Evolutionary conservation across 495 filamentous ascomycete genomes (phyloP).

Genomic region (Xylaria acuta): DNA sequence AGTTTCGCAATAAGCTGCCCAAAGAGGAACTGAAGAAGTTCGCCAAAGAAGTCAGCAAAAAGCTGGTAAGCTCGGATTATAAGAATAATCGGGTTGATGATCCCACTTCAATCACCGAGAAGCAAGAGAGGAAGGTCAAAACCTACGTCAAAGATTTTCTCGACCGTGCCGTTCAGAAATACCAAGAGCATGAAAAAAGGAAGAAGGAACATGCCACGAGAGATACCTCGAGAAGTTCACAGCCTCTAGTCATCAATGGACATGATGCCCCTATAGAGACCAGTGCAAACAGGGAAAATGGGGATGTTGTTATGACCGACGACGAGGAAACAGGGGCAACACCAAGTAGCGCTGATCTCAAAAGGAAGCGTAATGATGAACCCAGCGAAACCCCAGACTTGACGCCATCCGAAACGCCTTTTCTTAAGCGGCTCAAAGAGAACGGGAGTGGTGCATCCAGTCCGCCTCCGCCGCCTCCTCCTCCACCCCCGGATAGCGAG

Average conservation of each 20-base stretch:
- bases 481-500: slow-evolving; percentile 37
- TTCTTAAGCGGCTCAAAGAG: slow-evolving; percentile 57
- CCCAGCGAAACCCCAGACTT: slow-evolving; percentile 39
- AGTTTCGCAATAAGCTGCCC: slow-evolving; percentile 82
- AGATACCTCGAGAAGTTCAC: slow-evolving; percentile 31
- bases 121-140: slow-evolving; percentile 82
- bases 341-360: slow-evolving; percentile 53
- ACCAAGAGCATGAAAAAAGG: slow-evolving; percentile 69
- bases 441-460: slow-evolving; percentile 43
- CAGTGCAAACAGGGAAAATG: slow-evolving; percentile 40
- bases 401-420: slow-evolving; percentile 53
- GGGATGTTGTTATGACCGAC: slow-evolving; percentile 63
- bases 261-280: slow-evolving; percentile 41
- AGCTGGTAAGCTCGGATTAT: slow-evolving; percentile 86
- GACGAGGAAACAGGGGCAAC: slow-evolving; percentile 55
- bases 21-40: slow-evolving; percentile 88
- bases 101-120: slow-evolving; percentile 77
- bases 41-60: slow-evolving; percentile 85
- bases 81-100: slow-evolving; percentile 84
- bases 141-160: slow-evolving; percentile 82
- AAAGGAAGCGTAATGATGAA: slow-evolving; percentile 67
- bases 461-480: slow-evolving; percentile 52
- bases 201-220: slow-evolving; percentile 48
- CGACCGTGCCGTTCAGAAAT: slow-evolving; percentile 81
- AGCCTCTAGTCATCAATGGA: slow-evolving; percentile 8